A percentile compares a stretch with the other conserved stretches of the same genome.
These are phyloP conservation scores for Lactifluus pinguis DNA, from an alignment of 768 basidiomycete species.

Conservation along the genomic window DNA sequence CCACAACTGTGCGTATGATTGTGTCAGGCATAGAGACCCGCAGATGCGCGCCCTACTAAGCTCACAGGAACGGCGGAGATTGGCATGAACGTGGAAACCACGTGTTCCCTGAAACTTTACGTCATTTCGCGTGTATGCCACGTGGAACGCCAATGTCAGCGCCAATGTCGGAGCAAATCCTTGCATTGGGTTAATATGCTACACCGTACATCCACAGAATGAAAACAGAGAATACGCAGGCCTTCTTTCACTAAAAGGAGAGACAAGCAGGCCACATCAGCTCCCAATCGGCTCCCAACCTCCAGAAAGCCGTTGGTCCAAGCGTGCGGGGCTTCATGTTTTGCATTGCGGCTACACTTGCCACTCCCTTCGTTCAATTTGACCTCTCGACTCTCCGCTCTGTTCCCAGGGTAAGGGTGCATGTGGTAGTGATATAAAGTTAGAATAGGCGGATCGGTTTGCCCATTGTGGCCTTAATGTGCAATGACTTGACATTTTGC, in stretches of 20 bases:
- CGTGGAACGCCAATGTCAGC: not conserved
- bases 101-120: no score
- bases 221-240: not conserved
- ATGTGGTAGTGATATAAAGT: constrained; percentile 20
- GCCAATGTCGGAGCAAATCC: no score
- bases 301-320: constrained; percentile 74
- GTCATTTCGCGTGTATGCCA: not conserved
- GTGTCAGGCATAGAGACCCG: no score
- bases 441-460: constrained; percentile 94
- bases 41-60: no score
- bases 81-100: no score
- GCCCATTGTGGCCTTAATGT: constrained; percentile 99
- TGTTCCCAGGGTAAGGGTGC: constrained; percentile 6
- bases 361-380: constrained; percentile 22
- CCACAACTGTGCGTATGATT: no score
- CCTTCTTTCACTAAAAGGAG: not conserved
- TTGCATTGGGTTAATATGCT: not conserved
- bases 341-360: constrained; percentile 55
- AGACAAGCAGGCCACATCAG: constrained; percentile 43
- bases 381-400: constrained; percentile 18
- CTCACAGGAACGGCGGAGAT: no score
- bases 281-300: constrained; percentile 82
- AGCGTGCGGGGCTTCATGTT: constrained; percentile 98
- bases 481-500: constrained; percentile 98
- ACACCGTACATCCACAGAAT: not conserved